These are phyloP conservation scores for Blastobotrys terrestris DNA, from an alignment of 805 yeast genomes.

Conservation along the genomic window DNA sequence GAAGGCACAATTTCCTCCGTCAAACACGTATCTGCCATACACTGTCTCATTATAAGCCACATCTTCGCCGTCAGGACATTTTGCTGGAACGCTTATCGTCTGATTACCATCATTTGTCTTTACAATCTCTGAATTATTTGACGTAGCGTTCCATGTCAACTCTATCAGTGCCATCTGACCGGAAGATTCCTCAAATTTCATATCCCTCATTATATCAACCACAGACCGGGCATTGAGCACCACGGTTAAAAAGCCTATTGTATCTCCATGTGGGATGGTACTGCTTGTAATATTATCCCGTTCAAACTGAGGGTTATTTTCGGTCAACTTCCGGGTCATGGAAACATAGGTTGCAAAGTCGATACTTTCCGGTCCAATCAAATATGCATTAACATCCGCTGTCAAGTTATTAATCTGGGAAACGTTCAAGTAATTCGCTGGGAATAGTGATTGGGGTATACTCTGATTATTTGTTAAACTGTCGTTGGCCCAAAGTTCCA, in stretches of 20 bases:
- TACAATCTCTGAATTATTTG: not conserved
- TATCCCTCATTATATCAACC: conserved; percentile 34
- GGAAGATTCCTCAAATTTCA: conserved; percentile 13
- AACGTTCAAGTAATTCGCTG: conserved; percentile 7
- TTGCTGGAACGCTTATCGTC: not conserved
- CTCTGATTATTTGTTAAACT: conserved; percentile 1
- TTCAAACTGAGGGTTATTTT: conserved; percentile 18
- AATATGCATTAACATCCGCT: conserved; percentile 9
- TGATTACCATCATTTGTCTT: not conserved
- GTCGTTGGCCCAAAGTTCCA: conserved; percentile 5
- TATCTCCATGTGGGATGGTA: conserved; percentile 9
- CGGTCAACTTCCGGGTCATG: conserved; percentile 15
- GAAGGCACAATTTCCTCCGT: conserved; percentile 7
- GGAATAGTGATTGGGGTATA: conserved; percentile 13
- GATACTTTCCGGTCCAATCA: conserved; percentile 17
- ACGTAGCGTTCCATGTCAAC: not conserved
- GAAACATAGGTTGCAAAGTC: conserved; percentile 14
- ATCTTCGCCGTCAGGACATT: not conserved
- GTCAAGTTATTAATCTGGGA: conserved; percentile 3
- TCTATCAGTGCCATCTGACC: conserved; percentile 16
- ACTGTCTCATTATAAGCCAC: not conserved
- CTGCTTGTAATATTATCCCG: conserved; percentile 7
- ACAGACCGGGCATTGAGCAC: conserved; percentile 44
- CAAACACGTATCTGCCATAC: not conserved
- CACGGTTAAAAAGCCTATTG: conserved; percentile 59